phyloP scores from a whole-genome alignment of 768 basidiomycete genomes.

The Amanita phalloides region DNA sequence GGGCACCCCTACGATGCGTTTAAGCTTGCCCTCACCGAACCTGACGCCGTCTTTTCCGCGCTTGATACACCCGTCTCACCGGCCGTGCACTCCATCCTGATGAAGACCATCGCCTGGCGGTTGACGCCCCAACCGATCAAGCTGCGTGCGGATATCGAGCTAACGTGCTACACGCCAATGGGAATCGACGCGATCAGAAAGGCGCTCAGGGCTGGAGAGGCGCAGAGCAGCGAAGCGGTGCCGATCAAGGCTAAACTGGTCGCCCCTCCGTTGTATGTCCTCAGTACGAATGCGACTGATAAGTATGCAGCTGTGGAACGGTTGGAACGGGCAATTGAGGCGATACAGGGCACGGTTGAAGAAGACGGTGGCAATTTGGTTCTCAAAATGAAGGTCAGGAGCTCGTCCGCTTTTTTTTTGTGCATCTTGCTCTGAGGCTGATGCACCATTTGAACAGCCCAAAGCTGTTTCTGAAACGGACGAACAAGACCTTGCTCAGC shows the following conservation, averaged over 20 bases:
- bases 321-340: slow-evolving; percentile 87
- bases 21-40: slow-evolving; percentile 78
- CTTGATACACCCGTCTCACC: slow-evolving; percentile 47
- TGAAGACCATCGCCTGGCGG: slow-evolving; percentile 82
- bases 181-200: slow-evolving; percentile 97
- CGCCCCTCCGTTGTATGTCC: slow-evolving; percentile 91
- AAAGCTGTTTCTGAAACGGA: slow-evolving; percentile 97
- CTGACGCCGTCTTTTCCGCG: slow-evolving; percentile 69
- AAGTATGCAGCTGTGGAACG: slow-evolving; percentile 92
- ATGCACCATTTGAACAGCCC: slow-evolving; percentile 40
- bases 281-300: slow-evolving; percentile 94
- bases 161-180: slow-evolving; percentile 91
- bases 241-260: slow-evolving; percentile 97
- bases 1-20: slow-evolving; percentile 97
- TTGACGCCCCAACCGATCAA: slow-evolving; percentile 98
- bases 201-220: slow-evolving; percentile 83
- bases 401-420: not conserved
- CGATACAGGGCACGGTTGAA: slow-evolving; percentile 79
- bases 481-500: slow-evolving; percentile 92
- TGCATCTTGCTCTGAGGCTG: not conserved
- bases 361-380: slow-evolving; percentile 75
- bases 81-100: slow-evolving; percentile 53
- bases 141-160: slow-evolving; percentile 93
- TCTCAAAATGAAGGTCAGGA: slow-evolving; percentile 90
- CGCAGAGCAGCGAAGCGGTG: slow-evolving; percentile 76